These are phyloP conservation scores for Aspergillus calidoustus DNA, from an alignment of 2,329 filamentous ascomycete genomes.

Conservation along the genomic window DNA sequence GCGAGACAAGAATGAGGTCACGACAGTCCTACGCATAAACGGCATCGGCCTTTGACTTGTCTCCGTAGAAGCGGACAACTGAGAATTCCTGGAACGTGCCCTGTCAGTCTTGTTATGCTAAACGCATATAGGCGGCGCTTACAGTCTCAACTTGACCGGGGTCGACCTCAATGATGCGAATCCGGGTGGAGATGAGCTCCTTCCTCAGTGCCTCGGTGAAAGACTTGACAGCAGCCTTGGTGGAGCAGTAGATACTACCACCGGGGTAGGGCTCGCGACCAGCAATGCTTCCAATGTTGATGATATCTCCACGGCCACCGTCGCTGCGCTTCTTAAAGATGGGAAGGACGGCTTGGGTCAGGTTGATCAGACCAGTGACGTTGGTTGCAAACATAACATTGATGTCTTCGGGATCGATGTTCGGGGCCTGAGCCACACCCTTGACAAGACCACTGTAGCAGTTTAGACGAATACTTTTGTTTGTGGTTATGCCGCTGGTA, in stretches of 20 bases:
- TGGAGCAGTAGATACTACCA: constrained; percentile 90
- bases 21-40: constrained; percentile 73
- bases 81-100: constrained; percentile 72
- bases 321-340: constrained; percentile 73
- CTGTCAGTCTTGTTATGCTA: constrained; percentile 10
- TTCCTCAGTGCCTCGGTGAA: constrained; percentile 83
- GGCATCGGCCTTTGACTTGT: constrained; percentile 85
- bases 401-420: constrained; percentile 82
- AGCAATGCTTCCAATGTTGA: constrained; percentile 94
- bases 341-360: constrained; percentile 89
- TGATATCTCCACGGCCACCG: constrained; percentile 85
- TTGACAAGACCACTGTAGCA: constrained; percentile 77
- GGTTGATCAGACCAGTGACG: constrained; percentile 90
- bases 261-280: constrained; percentile 83
- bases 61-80: constrained; percentile 83
- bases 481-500: constrained; percentile 41
- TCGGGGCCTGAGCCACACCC: constrained; percentile 81
- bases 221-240: constrained; percentile 83
- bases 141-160: constrained; percentile 91
- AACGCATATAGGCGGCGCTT: constrained; percentile 29
- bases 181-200: constrained; percentile 79
- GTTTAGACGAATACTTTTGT: not conserved
- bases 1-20: not conserved
- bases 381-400: constrained; percentile 90
- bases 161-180: constrained; percentile 85